Evolutionary conservation across 208 protist genomes (phyloP).

Genomic region (Phytomonas serpens): DNA sequence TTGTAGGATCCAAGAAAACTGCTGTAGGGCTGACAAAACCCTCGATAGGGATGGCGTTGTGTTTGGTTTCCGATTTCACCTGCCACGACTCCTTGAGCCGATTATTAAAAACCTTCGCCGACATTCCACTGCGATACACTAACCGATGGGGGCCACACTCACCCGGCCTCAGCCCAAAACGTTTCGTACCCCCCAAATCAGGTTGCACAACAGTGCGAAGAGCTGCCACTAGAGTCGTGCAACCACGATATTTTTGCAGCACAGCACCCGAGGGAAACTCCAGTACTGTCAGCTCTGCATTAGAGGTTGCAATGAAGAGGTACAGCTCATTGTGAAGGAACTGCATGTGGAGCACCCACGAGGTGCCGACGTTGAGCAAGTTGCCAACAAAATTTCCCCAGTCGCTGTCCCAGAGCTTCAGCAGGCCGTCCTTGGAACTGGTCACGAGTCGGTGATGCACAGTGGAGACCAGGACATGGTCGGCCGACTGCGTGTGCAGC

Average conservation of each 20-base stretch:
- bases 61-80: slow-evolving; percentile 21
- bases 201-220: slow-evolving; percentile 43
- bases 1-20: slow-evolving; percentile 41
- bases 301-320: slow-evolving; percentile 67
- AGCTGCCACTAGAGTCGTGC: slow-evolving; percentile 45
- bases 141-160: slow-evolving; percentile 60
- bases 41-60: slow-evolving; percentile 45
- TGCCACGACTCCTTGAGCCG: slow-evolving; percentile 34
- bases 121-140: slow-evolving; percentile 24
- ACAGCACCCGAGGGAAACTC: slow-evolving; percentile 53
- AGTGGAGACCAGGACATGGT: slow-evolving; percentile 45
- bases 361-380: slow-evolving; percentile 51
- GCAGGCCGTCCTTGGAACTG: slow-evolving; percentile 65
- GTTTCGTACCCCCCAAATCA: slow-evolving; percentile 36
- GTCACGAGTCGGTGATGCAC: slow-evolving; percentile 35
- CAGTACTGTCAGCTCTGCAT: slow-evolving; percentile 75
- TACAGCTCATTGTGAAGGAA: slow-evolving; percentile 64
- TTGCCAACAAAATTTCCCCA: slow-evolving; percentile 54
- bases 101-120: slow-evolving; percentile 29
- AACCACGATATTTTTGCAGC: slow-evolving; percentile 73
- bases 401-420: slow-evolving; percentile 66
- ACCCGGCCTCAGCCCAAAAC: slow-evolving; percentile 66
- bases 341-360: slow-evolving; percentile 71
- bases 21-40: slow-evolving; percentile 64
- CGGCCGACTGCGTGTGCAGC: slow-evolving; percentile 50